phyloP scores from a whole-genome alignment of 148 eudicot genomes.

The Chenopodium album region DNA sequence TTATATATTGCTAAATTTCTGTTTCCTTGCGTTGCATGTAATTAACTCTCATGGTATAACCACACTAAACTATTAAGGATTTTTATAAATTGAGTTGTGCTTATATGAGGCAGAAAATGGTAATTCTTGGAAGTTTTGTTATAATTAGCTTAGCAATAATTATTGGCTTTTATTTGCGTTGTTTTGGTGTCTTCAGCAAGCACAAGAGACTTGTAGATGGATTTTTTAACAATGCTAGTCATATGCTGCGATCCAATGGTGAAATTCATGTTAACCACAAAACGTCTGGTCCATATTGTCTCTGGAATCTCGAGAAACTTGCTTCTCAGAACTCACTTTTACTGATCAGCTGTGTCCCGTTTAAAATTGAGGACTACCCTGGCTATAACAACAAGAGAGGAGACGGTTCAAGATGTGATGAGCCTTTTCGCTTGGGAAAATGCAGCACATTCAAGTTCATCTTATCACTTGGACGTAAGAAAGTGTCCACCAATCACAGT shows the following conservation, averaged over 20 bases:
- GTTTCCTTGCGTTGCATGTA: neutral
- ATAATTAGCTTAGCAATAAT: neutral
- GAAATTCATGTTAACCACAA: conserved; percentile 70
- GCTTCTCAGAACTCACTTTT: conserved; percentile 33
- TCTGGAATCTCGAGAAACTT: conserved; percentile 52
- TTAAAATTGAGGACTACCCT: conserved; percentile 49
- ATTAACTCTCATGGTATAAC: neutral
- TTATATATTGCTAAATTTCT: neutral
- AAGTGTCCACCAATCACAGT: neutral
- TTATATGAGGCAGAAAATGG: neutral
- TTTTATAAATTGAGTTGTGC: neutral
- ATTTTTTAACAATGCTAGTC: conserved; percentile 54
- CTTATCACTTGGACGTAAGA: neutral
- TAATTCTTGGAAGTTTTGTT: too few species aligned
- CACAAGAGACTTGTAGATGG: conserved; percentile 46
- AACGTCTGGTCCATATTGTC: conserved; percentile 39
- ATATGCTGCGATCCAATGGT: conserved; percentile 45
- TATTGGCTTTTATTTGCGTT: neutral
- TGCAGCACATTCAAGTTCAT: conserved; percentile 54
- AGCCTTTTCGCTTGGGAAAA: conserved; percentile 52
- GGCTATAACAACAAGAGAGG: conserved; percentile 76
- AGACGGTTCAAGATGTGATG: conserved; percentile 38
- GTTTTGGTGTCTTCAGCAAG: conserved; percentile 27
- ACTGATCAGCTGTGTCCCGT: conserved; percentile 30
- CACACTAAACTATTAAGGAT: neutral